Base-by-base conservation (phyloP, 257 asterid genomes). In the Lycium barbarum region DNA sequence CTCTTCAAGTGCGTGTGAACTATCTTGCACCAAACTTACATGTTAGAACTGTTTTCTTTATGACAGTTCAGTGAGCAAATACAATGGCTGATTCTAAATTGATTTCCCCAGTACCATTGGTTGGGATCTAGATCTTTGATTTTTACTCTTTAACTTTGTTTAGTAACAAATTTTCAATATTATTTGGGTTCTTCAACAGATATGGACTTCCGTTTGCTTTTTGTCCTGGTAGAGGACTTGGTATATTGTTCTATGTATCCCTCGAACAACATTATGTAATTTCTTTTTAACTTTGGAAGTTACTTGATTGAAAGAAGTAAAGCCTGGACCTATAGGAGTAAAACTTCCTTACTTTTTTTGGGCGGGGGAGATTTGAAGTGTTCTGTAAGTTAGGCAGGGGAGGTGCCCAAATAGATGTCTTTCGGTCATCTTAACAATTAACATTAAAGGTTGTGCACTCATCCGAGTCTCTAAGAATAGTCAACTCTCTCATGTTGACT, bases 361-460 rank as follows among this genome's bases (percentile, higher is more conserved):
- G 1, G 10, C 6, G 38, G 45, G 9, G 82, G 47, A 5, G 22
- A 76, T 76, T 26, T 51, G 47, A 51, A 26, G 45, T 76, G 47
- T 45, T 72, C 18, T 57, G 38, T 72, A 9, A 76, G 62, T 76
- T 53, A 53, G 26, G 61, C 49, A 22, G 59, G 47, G 22, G 47
- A 76, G 26, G 49, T 53, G 45, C 63, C 65, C 63, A 13, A 26
- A 51, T 53, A 49, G 47, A 76, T 76, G 45, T 76, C 26, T 70
- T 49, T 20, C 22, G 22, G 45, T 74, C 45, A 12, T 38, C 81
- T 74, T 49, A 49, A 74, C 45, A 47, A 43, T 74, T 74, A 12
- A 22, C 63, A 14, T 53, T 76, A 76, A 33, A 76, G 65, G 43
- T 76, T 26, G 65, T 76, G 62, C 47, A 53, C 82, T 76, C 81